These are phyloP conservation scores for Neopestalotiopsis rosae DNA, from an alignment of 2,329 filamentous ascomycete species.

Conservation along the genomic window DNA sequence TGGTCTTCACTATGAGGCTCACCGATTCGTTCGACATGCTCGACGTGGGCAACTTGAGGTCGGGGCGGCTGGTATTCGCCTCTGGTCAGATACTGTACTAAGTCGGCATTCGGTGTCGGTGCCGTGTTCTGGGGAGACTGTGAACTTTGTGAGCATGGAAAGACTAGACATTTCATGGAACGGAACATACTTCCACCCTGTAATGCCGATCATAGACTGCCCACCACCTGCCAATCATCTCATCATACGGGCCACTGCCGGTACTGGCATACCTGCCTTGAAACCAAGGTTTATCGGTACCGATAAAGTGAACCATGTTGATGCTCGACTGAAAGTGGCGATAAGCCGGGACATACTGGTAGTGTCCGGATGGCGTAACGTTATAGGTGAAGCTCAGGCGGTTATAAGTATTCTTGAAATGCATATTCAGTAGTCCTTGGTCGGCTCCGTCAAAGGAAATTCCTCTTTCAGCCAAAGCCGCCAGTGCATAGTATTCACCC, in stretches of 20 bases:
- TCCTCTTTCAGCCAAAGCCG: constrained; percentile 81
- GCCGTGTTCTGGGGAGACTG: constrained; percentile 24
- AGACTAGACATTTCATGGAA: neutral
- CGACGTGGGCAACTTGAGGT: constrained; percentile 22
- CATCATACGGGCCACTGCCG: constrained; percentile 72
- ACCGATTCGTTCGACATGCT: constrained; percentile 35
- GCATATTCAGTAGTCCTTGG: constrained; percentile 93
- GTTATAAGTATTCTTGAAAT: constrained; percentile 85
- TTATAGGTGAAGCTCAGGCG: constrained; percentile 95
- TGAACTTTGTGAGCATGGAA: constrained; percentile 20
- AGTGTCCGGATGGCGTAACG: constrained; percentile 93
- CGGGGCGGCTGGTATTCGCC: constrained; percentile 53
- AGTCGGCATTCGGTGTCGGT: constrained; percentile 32
- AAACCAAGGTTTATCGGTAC: constrained; percentile 87
- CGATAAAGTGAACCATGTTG: constrained; percentile 93
- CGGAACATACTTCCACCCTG: constrained; percentile 52
- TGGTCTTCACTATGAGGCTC: constrained; percentile 35
- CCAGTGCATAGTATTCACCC: constrained; percentile 85
- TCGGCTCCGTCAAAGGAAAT: constrained; percentile 97
- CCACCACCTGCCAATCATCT: constrained; percentile 92
- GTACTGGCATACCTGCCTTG: constrained; percentile 61
- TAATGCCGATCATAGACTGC: constrained; percentile 91
- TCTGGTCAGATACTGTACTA: constrained; percentile 60
- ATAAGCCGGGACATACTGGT: constrained; percentile 96
- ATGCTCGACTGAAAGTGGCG: constrained; percentile 90